Percentiles rank a stretch among this genome's conserved stretches.
Evolutionary conservation across 768 basidiomycete genomes (phyloP).

Genomic region (Lactarius pseudohatsudake): DNA sequence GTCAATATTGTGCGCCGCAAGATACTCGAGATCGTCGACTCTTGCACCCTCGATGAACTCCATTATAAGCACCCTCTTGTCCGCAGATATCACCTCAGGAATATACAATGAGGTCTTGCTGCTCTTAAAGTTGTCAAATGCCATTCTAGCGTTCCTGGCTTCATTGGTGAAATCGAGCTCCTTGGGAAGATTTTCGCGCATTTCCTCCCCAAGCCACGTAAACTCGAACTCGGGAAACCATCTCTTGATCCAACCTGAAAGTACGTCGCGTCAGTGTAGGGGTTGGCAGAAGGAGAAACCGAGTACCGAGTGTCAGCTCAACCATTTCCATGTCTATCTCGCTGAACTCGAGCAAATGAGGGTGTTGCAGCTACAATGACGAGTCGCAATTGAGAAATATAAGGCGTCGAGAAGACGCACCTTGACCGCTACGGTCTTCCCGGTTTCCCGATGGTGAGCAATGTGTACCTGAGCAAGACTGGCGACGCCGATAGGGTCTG

Average conservation of each 20-base stretch:
- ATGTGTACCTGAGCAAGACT: conserved; percentile 96
- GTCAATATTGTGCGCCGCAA: conserved; percentile 81
- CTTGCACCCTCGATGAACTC: conserved; percentile 90
- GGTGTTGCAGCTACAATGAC: conserved; percentile 73
- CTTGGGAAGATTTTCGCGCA: conserved; percentile 86
- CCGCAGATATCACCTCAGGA: conserved; percentile 75
- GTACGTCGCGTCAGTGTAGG: conserved; percentile 13
- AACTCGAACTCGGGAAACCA: conserved; percentile 96
- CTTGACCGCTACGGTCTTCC: conserved; percentile 83
- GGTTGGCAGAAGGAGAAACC: not conserved
- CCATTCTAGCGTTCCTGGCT: conserved; percentile 78
- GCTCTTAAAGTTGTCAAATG: conserved; percentile 65
- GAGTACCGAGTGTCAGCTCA: conserved; percentile 64
- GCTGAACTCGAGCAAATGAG: conserved; percentile 88
- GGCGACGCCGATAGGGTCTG: conserved; percentile 89
- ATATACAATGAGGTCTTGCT: conserved; percentile 83
- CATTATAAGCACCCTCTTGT: conserved; percentile 88
- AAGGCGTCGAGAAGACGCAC: conserved; percentile 38
- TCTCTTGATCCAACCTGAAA: conserved; percentile 76
- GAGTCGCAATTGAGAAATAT: conserved; percentile 18
- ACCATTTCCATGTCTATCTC: conserved; percentile 89
- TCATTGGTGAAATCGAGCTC: conserved; percentile 97
- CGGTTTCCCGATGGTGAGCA: conserved; percentile 67
- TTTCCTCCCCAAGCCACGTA: conserved; percentile 91
- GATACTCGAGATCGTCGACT: conserved; percentile 83